Conservation (phyloP, 2,329 filamentous ascomycete genomes). For the Rhexocercosporidium sp. region DNA sequence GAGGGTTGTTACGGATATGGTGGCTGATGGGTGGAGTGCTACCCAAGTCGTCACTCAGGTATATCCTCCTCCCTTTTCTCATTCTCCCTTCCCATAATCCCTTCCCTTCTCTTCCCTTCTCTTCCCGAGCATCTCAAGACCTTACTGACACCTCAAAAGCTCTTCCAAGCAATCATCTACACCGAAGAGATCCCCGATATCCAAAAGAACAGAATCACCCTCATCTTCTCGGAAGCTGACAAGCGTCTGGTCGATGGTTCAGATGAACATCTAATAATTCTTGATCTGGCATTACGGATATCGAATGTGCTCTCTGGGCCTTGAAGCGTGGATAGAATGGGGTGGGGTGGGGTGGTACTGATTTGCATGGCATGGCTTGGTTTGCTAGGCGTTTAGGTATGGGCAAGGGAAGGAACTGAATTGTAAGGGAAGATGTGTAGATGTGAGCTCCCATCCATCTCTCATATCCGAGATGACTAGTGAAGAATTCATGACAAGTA, state of each 20-base stretch:
- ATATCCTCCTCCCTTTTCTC: constrained; percentile 42
- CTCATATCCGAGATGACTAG: background rate
- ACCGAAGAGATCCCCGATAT: constrained; percentile 83
- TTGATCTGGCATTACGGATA: constrained; percentile 84
- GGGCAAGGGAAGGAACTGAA: background rate
- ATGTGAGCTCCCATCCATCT: background rate
- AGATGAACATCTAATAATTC: constrained; percentile 89
- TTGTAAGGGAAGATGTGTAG: background rate
- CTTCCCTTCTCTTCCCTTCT: no score
- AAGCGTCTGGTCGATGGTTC: constrained; percentile 93
- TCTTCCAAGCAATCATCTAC: constrained; percentile 82
- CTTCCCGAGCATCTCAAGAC: background rate
- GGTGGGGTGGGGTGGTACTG: background rate
- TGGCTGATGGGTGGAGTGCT: constrained; percentile 97
- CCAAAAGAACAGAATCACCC: constrained; percentile 89
- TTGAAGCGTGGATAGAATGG: constrained; percentile 1
- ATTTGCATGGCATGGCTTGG: constrained; percentile 24
- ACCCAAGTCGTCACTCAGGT: constrained; percentile 84
- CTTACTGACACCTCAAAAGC: constrained; percentile 47
- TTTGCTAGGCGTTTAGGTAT: constrained; percentile 21
- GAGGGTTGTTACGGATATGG: constrained; percentile 83
- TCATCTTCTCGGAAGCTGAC: constrained; percentile 91
- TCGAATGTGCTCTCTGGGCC: constrained; percentile 65
- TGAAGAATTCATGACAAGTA: background rate
- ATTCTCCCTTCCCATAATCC: no score